Evolutionary conservation across 1,284 basidiomycete species (phyloP).

Genomic region (Fistulina hepatica): DNA sequence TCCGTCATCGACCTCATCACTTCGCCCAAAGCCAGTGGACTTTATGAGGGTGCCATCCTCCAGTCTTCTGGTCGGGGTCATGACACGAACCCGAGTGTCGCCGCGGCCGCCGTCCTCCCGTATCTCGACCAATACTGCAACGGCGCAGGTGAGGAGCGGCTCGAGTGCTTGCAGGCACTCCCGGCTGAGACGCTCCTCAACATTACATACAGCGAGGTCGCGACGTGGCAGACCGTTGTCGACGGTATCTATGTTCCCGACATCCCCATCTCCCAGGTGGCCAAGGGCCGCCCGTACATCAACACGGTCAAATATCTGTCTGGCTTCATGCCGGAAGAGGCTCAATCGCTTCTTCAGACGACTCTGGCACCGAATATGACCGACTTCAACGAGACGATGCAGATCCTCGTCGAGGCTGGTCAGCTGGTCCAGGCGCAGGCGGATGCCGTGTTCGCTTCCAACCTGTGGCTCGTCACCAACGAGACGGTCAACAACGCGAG

Average conservation of each 20-base stretch:
- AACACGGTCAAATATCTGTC: slow-evolving; percentile 15
- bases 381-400: slow-evolving; percentile 10
- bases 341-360: slow-evolving; percentile 14
- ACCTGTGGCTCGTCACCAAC: slow-evolving; percentile 12
- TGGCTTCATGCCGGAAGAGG: slow-evolving; percentile 18
- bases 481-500: not conserved
- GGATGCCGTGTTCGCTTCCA: slow-evolving; percentile 10
- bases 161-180: slow-evolving; percentile 15
- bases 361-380: slow-evolving; percentile 13
- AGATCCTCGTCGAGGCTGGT: slow-evolving; percentile 7
- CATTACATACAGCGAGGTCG: slow-evolving; percentile 9
- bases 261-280: slow-evolving; percentile 11
- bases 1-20: slow-evolving; percentile 17
- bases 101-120: slow-evolving; percentile 5
- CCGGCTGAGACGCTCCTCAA: slow-evolving; percentile 14
- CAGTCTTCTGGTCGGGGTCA: slow-evolving; percentile 11
- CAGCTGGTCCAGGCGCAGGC: slow-evolving; percentile 3
- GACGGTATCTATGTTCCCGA: slow-evolving; percentile 13
- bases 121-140: slow-evolving; percentile 10
- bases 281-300: slow-evolving; percentile 10
- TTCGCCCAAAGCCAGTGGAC: slow-evolving; percentile 10
- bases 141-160: slow-evolving; percentile 10
- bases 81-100: no score
- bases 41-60: slow-evolving; percentile 12
- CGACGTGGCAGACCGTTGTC: slow-evolving; percentile 11